Base-by-base conservation (phyloP, 2,329 filamentous ascomycete species). In the Aaosphaeria pasadenensis region DNA sequence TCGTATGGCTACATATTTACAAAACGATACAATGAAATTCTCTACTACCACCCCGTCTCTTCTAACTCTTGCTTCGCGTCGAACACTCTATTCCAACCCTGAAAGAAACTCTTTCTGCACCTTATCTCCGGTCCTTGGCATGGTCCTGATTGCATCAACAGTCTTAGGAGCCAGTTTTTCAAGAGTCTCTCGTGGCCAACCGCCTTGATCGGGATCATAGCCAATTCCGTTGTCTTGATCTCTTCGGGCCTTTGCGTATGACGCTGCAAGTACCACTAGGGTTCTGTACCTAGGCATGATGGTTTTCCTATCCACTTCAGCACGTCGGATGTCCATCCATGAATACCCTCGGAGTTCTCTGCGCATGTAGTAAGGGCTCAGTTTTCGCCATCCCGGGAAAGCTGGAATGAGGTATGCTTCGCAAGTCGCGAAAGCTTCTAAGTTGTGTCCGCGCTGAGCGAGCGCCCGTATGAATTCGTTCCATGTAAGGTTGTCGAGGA, bases 371-470 rank as follows among this genome's bases (percentile, higher is more conserved):
- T 49, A 54, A 0, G 65, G 61, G 4, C 49, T 43, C 6, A 62
- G 53, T 2, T 49, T 35, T 29, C 56, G 60, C 89, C 91, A 96
- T 28, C 90, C 89, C 7, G 81, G 80, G 81, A 91, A 96, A 32
- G 81, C 77, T 1, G 81, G 78, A 81, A 96, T 95, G 47, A 97
- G 84, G 51, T 83, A 82, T 29, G 77, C 72, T 72, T 97, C 92
- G 64, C 88, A 92, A 44, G 85, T 71, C 24, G 73, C 64, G 70
- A 94, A 95, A 35, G 91, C 91, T 17, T 86, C 77, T 42, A 82
- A 71, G 58, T 80, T 79, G 41, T 79, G 76, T 41, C 79, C 77
- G 46, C 83, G 76, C 11, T 77, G 73, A 28, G 84, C 82, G 30
- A 96, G 81, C 44, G 78, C 71, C 58, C 87, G 82, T 47, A 96